phyloP scores from a whole-genome alignment of 371 early-diverging fungal genomes.

The Apophysomyces ossiformis region DNA sequence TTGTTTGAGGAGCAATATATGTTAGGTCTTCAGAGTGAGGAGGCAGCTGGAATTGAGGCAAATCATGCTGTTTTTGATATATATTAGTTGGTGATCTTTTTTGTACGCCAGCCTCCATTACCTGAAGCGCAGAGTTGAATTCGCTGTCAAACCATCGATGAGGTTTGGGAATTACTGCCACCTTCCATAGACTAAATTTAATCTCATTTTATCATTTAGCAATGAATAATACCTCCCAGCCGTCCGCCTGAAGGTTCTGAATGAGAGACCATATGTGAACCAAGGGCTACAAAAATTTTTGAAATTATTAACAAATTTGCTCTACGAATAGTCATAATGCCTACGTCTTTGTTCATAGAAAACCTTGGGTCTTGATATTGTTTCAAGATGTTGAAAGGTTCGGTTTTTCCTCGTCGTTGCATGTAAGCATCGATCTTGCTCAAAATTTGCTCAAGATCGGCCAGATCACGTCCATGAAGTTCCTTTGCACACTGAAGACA shows the following conservation, averaged over 20 bases:
- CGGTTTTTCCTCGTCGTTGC: conserved; percentile 48
- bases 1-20: conserved; percentile 36
- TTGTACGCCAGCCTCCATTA: not conserved
- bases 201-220: not conserved
- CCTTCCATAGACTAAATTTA: conserved; percentile 10
- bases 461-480: conserved; percentile 58
- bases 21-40: conserved; percentile 26
- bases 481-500: conserved; percentile 52
- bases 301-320: not conserved
- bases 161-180: conserved; percentile 60
- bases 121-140: conserved; percentile 56
- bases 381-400: conserved; percentile 55
- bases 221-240: conserved; percentile 60
- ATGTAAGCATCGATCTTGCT: conserved; percentile 68
- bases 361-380: conserved; percentile 55
- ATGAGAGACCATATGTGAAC: conserved; percentile 74
- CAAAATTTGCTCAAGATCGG: conserved; percentile 65
- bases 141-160: conserved; percentile 62
- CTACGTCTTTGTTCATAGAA: conserved; percentile 63
- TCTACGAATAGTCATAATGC: conserved; percentile 9
- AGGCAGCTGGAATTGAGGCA: conserved; percentile 58
- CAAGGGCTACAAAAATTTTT: conserved; percentile 50
- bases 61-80: conserved; percentile 54
- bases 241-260: conserved; percentile 55
- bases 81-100: not conserved